These are phyloP conservation scores for Thalia dealbata DNA, from an alignment of 176 grass and related monocot species.

Conservation along the genomic window DNA sequence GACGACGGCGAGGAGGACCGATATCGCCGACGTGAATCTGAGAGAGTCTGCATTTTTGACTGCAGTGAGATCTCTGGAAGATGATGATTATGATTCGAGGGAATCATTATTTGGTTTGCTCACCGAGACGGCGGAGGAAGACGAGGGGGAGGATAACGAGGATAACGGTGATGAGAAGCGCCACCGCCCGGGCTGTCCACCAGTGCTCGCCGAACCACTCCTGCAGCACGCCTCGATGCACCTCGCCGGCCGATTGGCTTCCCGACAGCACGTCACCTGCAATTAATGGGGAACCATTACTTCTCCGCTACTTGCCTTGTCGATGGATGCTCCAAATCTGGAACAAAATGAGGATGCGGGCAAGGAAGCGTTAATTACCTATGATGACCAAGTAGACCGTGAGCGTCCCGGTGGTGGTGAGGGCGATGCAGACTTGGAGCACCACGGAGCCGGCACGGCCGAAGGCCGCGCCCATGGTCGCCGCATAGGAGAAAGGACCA, in stretches of 20 bases:
- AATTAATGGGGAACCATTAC: neutral
- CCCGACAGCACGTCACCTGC: conserved; percentile 84
- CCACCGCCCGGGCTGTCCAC: conserved; percentile 61
- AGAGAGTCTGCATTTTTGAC: conserved; percentile 58
- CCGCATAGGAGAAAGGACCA: conserved; percentile 42
- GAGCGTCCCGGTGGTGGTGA: conserved; percentile 60
- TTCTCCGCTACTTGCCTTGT: too few species aligned
- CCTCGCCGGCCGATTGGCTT: conserved; percentile 29
- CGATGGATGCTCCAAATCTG: too few species aligned
- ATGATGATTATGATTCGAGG: too few species aligned
- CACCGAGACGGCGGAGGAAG: conserved; percentile 67
- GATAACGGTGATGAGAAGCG: conserved; percentile 39
- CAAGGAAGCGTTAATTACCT: conserved; percentile 24
- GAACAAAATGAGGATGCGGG: too few species aligned
- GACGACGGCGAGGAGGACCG: conserved; percentile 63
- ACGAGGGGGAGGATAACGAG: conserved; percentile 62
- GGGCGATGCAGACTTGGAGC: conserved; percentile 47
- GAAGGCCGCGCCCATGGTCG: conserved; percentile 59
- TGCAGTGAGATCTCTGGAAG: too few species aligned
- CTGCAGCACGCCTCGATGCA: conserved; percentile 57
- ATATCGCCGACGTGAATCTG: conserved; percentile 68
- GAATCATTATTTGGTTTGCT: conserved; percentile 2
- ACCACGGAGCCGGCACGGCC: conserved; percentile 37
- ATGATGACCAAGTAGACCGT: conserved; percentile 93
- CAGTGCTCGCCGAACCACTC: conserved; percentile 65